Evolutionary conservation across 768 basidiomycete species (phyloP).

Genomic region (Cantharellus anzutake): DNA sequence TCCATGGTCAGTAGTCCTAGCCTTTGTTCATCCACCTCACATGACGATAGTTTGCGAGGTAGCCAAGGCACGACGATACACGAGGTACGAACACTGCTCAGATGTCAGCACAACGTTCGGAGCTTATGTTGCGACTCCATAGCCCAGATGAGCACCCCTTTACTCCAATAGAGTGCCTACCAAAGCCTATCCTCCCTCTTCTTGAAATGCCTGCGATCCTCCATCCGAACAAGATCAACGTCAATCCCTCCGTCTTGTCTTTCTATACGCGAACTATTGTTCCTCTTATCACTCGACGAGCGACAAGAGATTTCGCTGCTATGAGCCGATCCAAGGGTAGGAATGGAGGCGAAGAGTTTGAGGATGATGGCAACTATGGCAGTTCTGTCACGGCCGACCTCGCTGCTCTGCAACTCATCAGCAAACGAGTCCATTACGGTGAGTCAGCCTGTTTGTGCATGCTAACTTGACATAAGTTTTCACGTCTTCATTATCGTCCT

Average conservation of each 20-base stretch:
- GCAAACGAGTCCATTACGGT: constrained; percentile 98
- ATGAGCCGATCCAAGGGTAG: constrained; percentile 50
- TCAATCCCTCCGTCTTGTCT: constrained; percentile 64
- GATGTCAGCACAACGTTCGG: constrained; percentile 1
- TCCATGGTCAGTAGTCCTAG: constrained; percentile 53
- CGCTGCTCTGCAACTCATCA: constrained; percentile 93
- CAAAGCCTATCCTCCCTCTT: constrained; percentile 59
- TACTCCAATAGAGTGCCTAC: constrained; percentile 42
- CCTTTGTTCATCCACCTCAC: not conserved
- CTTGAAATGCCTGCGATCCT: constrained; percentile 60
- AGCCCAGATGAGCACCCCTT: constrained; percentile 99
- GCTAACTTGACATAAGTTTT: not conserved
- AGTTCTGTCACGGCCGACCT: constrained; percentile 89
- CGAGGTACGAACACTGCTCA: constrained; percentile 34
- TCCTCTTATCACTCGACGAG: constrained; percentile 65
- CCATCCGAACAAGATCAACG: constrained; percentile 63
- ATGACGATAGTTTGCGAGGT: not conserved
- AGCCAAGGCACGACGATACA: constrained; percentile 93
- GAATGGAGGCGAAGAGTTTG: constrained; percentile 43
- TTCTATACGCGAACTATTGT: constrained; percentile 84
- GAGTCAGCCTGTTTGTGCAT: constrained; percentile 11
- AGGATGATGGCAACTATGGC: constrained; percentile 97
- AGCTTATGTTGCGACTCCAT: constrained; percentile 2
- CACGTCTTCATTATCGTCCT: not conserved
- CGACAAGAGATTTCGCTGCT: constrained; percentile 45